Evolutionary conservation across 768 basidiomycete genomes (phyloP), one percentile per base, ranked within the genome.

Genomic region (Auricularia auricula-judae): DNA sequence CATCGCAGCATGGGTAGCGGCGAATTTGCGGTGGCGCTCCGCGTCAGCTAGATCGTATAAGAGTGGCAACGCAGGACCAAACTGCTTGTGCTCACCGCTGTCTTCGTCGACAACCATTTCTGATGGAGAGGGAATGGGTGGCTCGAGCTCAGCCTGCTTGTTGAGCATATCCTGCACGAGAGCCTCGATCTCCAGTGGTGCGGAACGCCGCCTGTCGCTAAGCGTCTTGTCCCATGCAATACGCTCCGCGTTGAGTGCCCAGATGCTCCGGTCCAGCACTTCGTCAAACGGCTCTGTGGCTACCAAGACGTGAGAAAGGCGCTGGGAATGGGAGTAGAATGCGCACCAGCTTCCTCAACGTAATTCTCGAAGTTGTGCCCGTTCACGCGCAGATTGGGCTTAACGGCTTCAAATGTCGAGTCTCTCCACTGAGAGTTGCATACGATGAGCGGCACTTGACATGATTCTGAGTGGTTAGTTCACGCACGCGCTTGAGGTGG

Each of bases 241-340:
- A 36, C 86, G 79, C 61, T 88, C 88, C 67, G 87, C 84, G 51
- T 88, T 85, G 21, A 93, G 74, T 0, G 87, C 86, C 87, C 88
- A 92, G 56, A 94, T 87, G 56, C 83, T 83, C 61, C 89, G 77
- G 72, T 95, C 93, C 36, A 96, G 82, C 2, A 84, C 85, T 74
- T 96, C 92, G 70, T 96, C 91, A 72, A 93, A 96, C 2, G 84
- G 81, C 70, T 93, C 90, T 68, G 84, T 83, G 54, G 85, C 86
- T 87, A 42, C 66, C 29, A n/a, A 18, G 16, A 33, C 33, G 36
- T 70, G 16, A 69, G 33, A 23, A 42, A 61, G 11, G 60, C 39
- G 12, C 11, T 33, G 47, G 10, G 12, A 62, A 43, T 8, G 23
- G 23, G 61, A 29, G 42, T 42, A 62, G 2, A 36, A 56, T 39